Evolutionary conservation across 108 stramenopile species (phyloP).

Genomic region (Skeletonema menzelii): DNA sequence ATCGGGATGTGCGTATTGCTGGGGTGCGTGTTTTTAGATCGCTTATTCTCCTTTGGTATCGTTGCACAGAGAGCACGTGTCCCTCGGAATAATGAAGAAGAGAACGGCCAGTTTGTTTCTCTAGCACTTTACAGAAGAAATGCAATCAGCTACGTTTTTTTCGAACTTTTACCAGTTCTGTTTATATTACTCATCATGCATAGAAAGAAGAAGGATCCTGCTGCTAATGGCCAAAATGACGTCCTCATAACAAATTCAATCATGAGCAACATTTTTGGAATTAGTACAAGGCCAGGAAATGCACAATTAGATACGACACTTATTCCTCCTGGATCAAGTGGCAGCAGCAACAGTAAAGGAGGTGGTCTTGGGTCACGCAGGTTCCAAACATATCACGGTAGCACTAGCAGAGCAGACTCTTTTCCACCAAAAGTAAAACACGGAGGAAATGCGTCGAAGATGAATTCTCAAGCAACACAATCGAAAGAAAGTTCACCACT

Average conservation of each 20-base stretch:
- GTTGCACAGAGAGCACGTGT: slow-evolving; percentile 15
- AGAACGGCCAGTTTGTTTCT: neutral
- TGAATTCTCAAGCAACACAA: neutral
- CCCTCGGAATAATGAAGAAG: neutral
- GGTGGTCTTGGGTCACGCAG: slow-evolving; percentile 1
- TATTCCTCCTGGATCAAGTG: neutral
- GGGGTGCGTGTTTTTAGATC: slow-evolving; percentile 23
- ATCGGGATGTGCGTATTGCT: slow-evolving; percentile 24
- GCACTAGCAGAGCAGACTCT: neutral
- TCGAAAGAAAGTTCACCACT: neutral
- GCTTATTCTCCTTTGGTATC: slow-evolving; percentile 28
- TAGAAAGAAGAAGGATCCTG: slow-evolving; percentile 20
- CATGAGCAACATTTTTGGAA: slow-evolving; percentile 42
- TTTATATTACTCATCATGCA: slow-evolving; percentile 42
- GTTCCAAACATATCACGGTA: slow-evolving; percentile 2
- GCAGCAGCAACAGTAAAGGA: neutral
- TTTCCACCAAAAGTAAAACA: neutral
- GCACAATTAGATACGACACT: neutral
- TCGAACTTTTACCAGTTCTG: slow-evolving; percentile 36
- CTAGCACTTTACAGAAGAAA: slow-evolving; percentile 15
- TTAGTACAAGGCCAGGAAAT: slow-evolving; percentile 16
- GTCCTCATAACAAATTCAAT: slow-evolving; percentile 37
- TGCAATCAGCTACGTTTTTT: slow-evolving; percentile 23
- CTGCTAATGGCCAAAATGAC: slow-evolving; percentile 19
- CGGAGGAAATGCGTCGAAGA: neutral